Base-by-base conservation (phyloP, 495 filamentous ascomycete genomes). In the Entonaema liquescens region DNA sequence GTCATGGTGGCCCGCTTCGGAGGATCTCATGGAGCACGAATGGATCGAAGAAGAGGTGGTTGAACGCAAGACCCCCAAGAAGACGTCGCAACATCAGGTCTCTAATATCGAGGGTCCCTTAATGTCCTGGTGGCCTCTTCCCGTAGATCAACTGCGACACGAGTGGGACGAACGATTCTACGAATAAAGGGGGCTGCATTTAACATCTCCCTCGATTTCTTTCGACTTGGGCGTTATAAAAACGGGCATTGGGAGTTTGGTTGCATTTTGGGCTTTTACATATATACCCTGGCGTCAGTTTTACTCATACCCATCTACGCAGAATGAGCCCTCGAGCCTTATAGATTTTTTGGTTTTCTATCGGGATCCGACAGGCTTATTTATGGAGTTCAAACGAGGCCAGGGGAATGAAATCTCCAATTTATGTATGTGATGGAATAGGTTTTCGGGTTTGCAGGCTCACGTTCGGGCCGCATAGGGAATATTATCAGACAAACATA, bases 71-170 rank as follows among this genome's bases (percentile, higher is more conserved):
- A 42, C 5, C 33, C 13, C 60, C 17, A 55, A 65, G 13, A 25
- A 33, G 33, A 44, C 59, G 29, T 60, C 49, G 11, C 11, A 19
- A 2, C 33, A 63, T 12, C 35, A 76, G 13, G 75, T 77, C 38
- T 68, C 65, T 1, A 57, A 29, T 28, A 66, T 74, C 26, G 38
- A 61, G 4, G 75, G 75, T 1, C 55, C 73, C 9, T 5, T 74
- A 28, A 77, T 77, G 75, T 69, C 73, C 7, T 77, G 75, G 75
- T 77, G 75, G 75, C 75, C 75, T 2, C 52, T 66, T 29, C 55
- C 62, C 1, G n/a, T 74, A 2, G 64, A 76, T 4, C 28, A 65
- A 3, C 19, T 72, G 36, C 63, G 73, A 21, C 63, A 76, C 28
- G 68, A 76, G 36, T 77, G 75, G 75, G 58, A 67, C 6, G 75